These are phyloP conservation scores for Fagopyrum tataricum DNA, from an alignment of 148 eudicot species.

Conservation along the genomic window DNA sequence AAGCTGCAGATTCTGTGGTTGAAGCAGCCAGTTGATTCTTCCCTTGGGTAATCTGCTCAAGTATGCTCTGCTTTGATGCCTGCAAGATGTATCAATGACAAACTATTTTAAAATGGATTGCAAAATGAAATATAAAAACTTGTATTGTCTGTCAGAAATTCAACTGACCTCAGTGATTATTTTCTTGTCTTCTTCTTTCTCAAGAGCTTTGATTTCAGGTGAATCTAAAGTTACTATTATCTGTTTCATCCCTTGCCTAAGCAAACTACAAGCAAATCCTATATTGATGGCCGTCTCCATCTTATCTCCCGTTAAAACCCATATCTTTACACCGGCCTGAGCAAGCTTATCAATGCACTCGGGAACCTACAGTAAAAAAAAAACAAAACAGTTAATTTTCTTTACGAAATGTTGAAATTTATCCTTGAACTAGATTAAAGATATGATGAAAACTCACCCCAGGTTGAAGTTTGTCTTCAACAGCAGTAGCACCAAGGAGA, in stretches of 20 bases:
- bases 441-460: neutral
- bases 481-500: conserved; percentile 15
- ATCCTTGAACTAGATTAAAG: neutral
- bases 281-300: conserved; percentile 55
- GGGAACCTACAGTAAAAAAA: conserved; percentile 34
- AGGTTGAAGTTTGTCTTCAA: conserved; percentile 12
- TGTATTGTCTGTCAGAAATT: neutral
- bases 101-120: neutral
- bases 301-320: conserved; percentile 48
- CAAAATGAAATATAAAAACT: neutral
- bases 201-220: conserved; percentile 61
- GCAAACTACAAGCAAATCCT: conserved; percentile 76
- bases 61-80: conserved; percentile 66
- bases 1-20: conserved; percentile 39
- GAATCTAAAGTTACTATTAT: conserved; percentile 51
- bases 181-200: conserved; percentile 58
- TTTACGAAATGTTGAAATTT: neutral
- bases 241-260: conserved; percentile 93
- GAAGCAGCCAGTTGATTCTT: conserved; percentile 41
- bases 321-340: conserved; percentile 37
- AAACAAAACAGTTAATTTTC: neutral
- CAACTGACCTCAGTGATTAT: conserved; percentile 45
- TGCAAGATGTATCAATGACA: conserved; percentile 16
- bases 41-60: conserved; percentile 52
- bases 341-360: conserved; percentile 47